Evolutionary conservation across 768 basidiomycete species (phyloP).

Genomic region (Cantharellus anzutake): DNA sequence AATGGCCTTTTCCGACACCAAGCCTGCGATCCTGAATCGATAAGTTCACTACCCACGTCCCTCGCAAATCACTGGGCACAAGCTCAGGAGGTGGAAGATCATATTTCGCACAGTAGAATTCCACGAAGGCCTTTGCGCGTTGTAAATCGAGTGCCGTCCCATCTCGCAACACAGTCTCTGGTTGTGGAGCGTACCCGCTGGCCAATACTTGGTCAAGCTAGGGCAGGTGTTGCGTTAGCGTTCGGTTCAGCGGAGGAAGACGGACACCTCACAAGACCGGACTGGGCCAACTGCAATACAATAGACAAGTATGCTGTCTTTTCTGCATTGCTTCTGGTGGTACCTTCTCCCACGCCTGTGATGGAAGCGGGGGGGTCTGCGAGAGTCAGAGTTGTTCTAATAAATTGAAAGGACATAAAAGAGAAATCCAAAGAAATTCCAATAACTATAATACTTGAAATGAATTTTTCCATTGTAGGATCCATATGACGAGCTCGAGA

Average conservation of each 20-base stretch:
- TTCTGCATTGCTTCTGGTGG: constrained; percentile 42
- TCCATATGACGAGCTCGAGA: neutral
- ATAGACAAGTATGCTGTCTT: constrained; percentile 60
- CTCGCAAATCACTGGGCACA: constrained; percentile 25
- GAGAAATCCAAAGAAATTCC: neutral
- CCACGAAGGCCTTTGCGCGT: constrained; percentile 76
- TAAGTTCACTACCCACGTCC: constrained; percentile 54
- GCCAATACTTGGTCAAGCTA: neutral
- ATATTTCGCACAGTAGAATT: constrained; percentile 77
- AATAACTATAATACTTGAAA: neutral
- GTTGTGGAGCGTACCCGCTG: neutral
- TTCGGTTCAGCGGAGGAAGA: neutral
- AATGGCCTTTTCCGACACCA: constrained; percentile 49
- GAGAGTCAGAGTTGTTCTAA: constrained; percentile 16
- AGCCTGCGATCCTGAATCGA: constrained; percentile 60
- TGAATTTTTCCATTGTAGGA: neutral
- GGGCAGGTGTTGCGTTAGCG: neutral
- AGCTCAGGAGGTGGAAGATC: constrained; percentile 57
- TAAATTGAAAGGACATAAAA: neutral
- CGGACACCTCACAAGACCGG: constrained; percentile 36
- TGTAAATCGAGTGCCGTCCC: constrained; percentile 45
- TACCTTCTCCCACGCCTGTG: constrained; percentile 41
- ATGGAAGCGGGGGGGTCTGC: constrained; percentile 17
- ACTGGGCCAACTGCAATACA: constrained; percentile 43
- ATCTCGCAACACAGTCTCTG: constrained; percentile 29